Conservation (phyloP, 2,329 filamentous ascomycete genomes). For the Exophiala sideris region DNA sequence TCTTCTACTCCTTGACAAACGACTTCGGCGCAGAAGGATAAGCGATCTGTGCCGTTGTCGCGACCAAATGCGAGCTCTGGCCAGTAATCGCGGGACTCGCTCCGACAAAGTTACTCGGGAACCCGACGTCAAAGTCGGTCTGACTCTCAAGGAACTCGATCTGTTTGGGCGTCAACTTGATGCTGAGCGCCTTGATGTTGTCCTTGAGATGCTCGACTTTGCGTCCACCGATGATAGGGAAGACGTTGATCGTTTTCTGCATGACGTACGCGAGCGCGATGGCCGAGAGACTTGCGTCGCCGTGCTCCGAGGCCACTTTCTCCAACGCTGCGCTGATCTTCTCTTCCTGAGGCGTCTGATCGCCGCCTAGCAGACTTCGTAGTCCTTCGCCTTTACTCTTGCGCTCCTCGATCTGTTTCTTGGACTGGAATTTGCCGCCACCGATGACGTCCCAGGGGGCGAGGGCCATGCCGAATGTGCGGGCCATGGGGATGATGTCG, state of each 20-base stretch:
- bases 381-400: conserved; percentile 28
- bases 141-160: conserved; percentile 54
- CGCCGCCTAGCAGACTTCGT: conserved; percentile 44
- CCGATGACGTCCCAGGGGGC: conserved; percentile 60
- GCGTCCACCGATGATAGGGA: conserved; percentile 68
- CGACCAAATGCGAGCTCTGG: background rate
- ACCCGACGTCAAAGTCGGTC: conserved; percentile 55
- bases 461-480: conserved; percentile 45
- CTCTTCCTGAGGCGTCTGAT: conserved; percentile 16
- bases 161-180: conserved; percentile 52
- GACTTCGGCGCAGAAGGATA: conserved; percentile 4
- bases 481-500: conserved; percentile 42
- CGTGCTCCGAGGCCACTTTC: conserved; percentile 42
- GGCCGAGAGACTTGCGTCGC: conserved; percentile 54
- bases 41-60: conserved; percentile 7
- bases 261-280: conserved; percentile 71
- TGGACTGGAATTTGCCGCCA: conserved; percentile 49
- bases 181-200: conserved; percentile 64
- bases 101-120: conserved; percentile 44
- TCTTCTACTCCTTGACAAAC: background rate
- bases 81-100: conserved; percentile 8
- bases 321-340: conserved; percentile 26
- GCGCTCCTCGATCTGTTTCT: conserved; percentile 46
- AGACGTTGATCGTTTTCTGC: conserved; percentile 68
- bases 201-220: conserved; percentile 66